Base-by-base conservation (phyloP, 352 stramenopile genomes). In the Phytophthora citricola region DNA sequence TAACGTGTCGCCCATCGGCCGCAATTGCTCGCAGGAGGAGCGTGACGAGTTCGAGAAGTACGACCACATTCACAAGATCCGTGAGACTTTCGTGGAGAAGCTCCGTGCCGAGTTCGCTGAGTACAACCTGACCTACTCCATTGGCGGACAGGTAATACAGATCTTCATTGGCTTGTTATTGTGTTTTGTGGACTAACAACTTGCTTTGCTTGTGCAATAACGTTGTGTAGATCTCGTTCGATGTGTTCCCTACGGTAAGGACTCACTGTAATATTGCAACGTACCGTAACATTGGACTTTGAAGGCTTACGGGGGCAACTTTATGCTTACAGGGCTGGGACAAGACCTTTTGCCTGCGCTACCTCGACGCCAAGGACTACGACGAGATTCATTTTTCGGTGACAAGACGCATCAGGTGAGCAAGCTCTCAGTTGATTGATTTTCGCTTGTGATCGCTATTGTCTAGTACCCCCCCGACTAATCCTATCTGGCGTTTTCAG, bases 331-430 rank as follows among this genome's bases (percentile, higher is more conserved):
- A 86, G 58, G 97, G 98, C 27, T 99, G 98, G 98, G 97, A 99
- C 84, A 99, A 99, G 89, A 99, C 98, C 1, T 99, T 99, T 75
- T 99, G 96, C 78, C 89, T 99, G 48, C 88, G 92, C 52, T 99
- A 97, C 81, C 71, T 98, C 34, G 80, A 90, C 54, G 79, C 90
- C 11, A 92, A 83, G 53, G 96, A 99, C 77, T 99, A 98, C 83
- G 97, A 99, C 71, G 96, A 99, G 74, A 97, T 99, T 75, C 97
- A 99, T 82, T 99, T 99, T 99, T 99, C 75, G 98, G 98, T 50
- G 98, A 99, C 90, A 99, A 99, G 83, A 99, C 97, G 15, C 97
- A 99, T 82, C 78, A 97, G 73, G 86, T 93, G 44, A 56, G 63
- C 24, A 44, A 17, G 31, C 31, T 36, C 31, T 44, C 39, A 45